phyloP scores from a whole-genome alignment of 306 rosid species.

The Acacia confusa region DNA sequence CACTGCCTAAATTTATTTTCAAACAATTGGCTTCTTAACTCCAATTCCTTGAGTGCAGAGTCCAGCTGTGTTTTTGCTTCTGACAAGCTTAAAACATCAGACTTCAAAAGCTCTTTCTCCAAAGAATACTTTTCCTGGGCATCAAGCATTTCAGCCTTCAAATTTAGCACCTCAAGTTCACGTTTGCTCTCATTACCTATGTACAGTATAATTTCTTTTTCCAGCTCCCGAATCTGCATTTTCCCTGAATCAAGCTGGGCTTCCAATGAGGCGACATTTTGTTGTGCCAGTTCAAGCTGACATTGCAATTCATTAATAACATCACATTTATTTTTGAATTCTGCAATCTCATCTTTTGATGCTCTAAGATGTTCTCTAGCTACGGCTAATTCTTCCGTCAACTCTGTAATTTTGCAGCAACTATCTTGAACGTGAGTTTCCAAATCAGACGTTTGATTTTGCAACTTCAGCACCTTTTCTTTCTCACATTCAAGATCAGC shows the following conservation, averaged over 20 bases:
- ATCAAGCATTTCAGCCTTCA: slow-evolving; percentile 46
- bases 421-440: slow-evolving; percentile 46
- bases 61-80: slow-evolving; percentile 32
- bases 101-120: slow-evolving; percentile 47
- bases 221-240: slow-evolving; percentile 38
- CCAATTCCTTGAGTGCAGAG: slow-evolving; percentile 38
- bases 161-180: slow-evolving; percentile 45
- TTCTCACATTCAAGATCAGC: slow-evolving; percentile 50
- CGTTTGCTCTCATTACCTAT: slow-evolving; percentile 32
- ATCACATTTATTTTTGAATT: slow-evolving; percentile 38
- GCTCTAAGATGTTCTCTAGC: slow-evolving; percentile 41
- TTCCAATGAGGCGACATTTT: slow-evolving; percentile 34
- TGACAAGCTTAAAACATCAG: slow-evolving; percentile 43
- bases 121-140: slow-evolving; percentile 33
- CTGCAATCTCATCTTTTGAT: slow-evolving; percentile 48
- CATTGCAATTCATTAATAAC: slow-evolving; percentile 40
- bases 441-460: slow-evolving; percentile 41
- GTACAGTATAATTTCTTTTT: slow-evolving; percentile 40
- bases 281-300: slow-evolving; percentile 43
- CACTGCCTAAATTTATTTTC: slow-evolving; percentile 36
- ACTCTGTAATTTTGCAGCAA: slow-evolving; percentile 38
- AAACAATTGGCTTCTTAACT: slow-evolving; percentile 30
- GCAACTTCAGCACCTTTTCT: slow-evolving; percentile 43
- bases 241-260: slow-evolving; percentile 39
- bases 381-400: slow-evolving; percentile 47